Base-by-base conservation (phyloP, 148 eudicot genomes). In the Heliosperma pusillum region DNA sequence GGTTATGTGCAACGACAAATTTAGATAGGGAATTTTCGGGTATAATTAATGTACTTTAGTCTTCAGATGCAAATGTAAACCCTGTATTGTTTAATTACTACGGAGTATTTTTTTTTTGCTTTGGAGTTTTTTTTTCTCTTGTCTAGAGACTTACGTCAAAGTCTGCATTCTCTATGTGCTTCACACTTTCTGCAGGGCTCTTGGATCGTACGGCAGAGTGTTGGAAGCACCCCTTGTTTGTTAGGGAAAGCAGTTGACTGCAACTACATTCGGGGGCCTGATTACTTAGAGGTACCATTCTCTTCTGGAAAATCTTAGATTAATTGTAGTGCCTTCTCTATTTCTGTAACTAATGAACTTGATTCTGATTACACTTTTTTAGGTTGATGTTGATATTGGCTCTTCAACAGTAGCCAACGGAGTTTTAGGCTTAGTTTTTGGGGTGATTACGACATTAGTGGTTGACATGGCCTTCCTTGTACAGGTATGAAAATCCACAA, bases 391-490 rank as follows among this genome's bases (percentile, higher is more conserved):
- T 59, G 99, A 95, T 78, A 95, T 95, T 77, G 99, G 99, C 82
- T 95, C 99, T 62, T 95, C 99, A 72, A 89, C 99, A 15, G 99
- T 95, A 76, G 99, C 99, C 77, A 95, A 95, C 80, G 99, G 99
- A 80, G 99, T 95, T 76, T 80, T 95, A 88, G 99, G 99, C 65
- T 93, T 95, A 79, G 99, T 95, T 55, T 62, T 92, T 83, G 99
- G 99, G 71, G 97, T 90, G 66, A 92, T 95, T 70, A 95, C 97
- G 20, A 84, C 96, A 72, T 86, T 95, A 83, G 99, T 95, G 66
- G 99, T 95, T 78, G 99, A 95, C 74, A 92, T 95, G 97, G 99
- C 99, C 78, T 95, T 95, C 84, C 97, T 95, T 79, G 89, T 95
- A 77, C 99, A 95, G 97, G 99, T 95, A 90, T 76, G 36, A 27